phyloP scores from a whole-genome alignment of 2,329 filamentous ascomycete genomes.

The Zopfia rhizophila region DNA sequence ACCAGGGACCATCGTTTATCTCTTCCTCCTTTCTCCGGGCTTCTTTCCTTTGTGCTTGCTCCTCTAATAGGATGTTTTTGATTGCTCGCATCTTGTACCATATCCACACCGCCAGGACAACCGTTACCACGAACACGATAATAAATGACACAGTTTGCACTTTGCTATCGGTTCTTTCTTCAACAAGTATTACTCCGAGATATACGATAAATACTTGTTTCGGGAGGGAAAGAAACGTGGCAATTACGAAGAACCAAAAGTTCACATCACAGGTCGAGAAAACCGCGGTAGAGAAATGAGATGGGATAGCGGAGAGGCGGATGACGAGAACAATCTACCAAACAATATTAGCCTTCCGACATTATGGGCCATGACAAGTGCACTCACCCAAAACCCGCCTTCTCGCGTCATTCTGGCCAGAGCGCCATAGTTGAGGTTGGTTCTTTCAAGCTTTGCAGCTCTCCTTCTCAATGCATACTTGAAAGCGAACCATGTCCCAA shows the following conservation, averaged over 20 bases:
- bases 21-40: conserved; percentile 26
- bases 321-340: conserved; percentile 44
- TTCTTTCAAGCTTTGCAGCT: conserved; percentile 45
- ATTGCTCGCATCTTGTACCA: conserved; percentile 46
- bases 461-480: conserved; percentile 42
- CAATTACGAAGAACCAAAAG: conserved; percentile 48
- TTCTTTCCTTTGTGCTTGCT: conserved; percentile 38
- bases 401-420: conserved; percentile 48
- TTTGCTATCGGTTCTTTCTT: conserved; percentile 34
- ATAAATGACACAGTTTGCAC: conserved; percentile 45
- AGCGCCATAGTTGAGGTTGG: conserved; percentile 49
- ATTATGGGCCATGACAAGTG: not conserved
- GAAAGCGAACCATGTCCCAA: conserved; percentile 50
- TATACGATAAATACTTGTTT: conserved; percentile 51
- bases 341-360: not conserved
- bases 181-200: conserved; percentile 44
- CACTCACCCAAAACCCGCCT: conserved; percentile 39
- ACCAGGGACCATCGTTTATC: too few relatives aligned
- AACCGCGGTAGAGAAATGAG: conserved; percentile 48
- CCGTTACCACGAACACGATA: conserved; percentile 40
- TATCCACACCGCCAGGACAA: conserved; percentile 44
- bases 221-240: conserved; percentile 45
- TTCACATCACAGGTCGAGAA: conserved; percentile 51
- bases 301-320: conserved; percentile 45
- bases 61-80: conserved; percentile 45